Evolutionary conservation across 192 early-diverging fungal species (phyloP).

Genomic region (Backusella liffmaniae): DNA sequence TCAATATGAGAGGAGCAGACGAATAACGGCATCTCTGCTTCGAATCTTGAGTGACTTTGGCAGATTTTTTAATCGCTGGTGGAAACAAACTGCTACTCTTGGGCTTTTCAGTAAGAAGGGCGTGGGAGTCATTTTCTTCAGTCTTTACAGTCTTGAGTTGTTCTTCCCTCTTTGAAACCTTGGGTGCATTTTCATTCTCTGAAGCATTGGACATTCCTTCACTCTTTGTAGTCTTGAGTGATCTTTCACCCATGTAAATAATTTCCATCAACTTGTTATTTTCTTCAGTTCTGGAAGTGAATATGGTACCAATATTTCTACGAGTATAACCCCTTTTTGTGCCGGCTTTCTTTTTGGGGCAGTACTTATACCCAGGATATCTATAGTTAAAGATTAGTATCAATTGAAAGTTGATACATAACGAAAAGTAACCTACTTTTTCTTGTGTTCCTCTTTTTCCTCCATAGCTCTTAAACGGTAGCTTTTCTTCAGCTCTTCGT

Average conservation of each 20-base stretch:
- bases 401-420: too few species aligned
- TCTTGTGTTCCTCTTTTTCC: constrained; percentile 47
- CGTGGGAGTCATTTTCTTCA: neutral
- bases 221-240: neutral
- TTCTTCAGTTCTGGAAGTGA: constrained; percentile 1
- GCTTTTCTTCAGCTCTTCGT: constrained; percentile 49
- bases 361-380: constrained; percentile 28
- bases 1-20: neutral
- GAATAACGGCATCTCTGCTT: neutral
- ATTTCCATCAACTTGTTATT: constrained; percentile 9
- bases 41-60: neutral
- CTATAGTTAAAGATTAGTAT: neutral
- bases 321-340: neutral
- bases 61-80: neutral
- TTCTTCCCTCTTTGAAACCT: neutral
- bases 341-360: neutral
- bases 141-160: neutral
- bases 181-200: too few species aligned
- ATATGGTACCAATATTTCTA: neutral
- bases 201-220: neutral
- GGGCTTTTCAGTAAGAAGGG: neutral
- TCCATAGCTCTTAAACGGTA: constrained; percentile 47
- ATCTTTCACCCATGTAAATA: neutral
- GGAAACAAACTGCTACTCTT: too few species aligned
- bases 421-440: constrained; percentile 21